Evolutionary conservation across 495 filamentous ascomycete species (phyloP).

Genomic region (Lophiotrema nucula): DNA sequence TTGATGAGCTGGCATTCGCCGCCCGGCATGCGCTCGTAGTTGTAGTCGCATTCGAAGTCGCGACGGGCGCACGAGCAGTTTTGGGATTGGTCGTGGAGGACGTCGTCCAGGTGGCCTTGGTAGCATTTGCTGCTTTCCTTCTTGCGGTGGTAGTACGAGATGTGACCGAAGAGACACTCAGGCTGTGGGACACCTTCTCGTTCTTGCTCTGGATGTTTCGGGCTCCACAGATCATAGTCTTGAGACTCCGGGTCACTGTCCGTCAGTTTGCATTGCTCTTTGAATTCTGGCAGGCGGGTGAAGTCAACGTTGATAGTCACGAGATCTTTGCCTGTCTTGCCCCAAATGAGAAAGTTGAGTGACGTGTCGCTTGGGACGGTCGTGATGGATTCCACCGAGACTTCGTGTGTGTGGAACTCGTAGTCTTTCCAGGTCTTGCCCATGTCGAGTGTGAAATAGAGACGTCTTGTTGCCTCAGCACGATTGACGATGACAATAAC

Average conservation of each 20-base stretch:
- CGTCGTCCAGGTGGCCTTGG: slow-evolving; percentile 67
- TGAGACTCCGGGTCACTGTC: slow-evolving; percentile 55
- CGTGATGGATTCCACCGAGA: slow-evolving; percentile 72
- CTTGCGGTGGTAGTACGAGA: slow-evolving; percentile 88
- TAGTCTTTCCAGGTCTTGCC: slow-evolving; percentile 74
- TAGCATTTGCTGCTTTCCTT: slow-evolving; percentile 69
- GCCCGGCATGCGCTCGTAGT: slow-evolving; percentile 75
- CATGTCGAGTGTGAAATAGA: slow-evolving; percentile 78
- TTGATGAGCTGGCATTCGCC: slow-evolving; percentile 72
- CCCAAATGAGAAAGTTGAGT: slow-evolving; percentile 89
- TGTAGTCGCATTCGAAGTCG: slow-evolving; percentile 98
- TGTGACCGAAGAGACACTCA: slow-evolving; percentile 87
- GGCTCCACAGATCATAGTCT: slow-evolving; percentile 82
- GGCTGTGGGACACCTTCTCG: too few species aligned
- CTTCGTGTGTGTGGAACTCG: slow-evolving; percentile 66
- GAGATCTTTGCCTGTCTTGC: slow-evolving; percentile 51
- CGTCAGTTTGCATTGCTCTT: slow-evolving; percentile 66
- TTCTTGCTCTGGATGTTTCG: slow-evolving; percentile 68
- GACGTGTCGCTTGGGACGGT: slow-evolving; percentile 88
- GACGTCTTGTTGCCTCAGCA: slow-evolving; percentile 58
- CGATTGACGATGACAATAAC: slow-evolving; percentile 80
- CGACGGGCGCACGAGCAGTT: slow-evolving; percentile 79
- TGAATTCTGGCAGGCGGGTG: slow-evolving; percentile 59
- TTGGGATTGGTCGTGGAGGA: slow-evolving; percentile 62
- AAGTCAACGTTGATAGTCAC: slow-evolving; percentile 84